A percentile compares a stretch with the other conserved stretches of the same genome.
These are phyloP conservation scores for Suillus subalutaceus DNA, from an alignment of 768 basidiomycete species.

Conservation along the genomic window DNA sequence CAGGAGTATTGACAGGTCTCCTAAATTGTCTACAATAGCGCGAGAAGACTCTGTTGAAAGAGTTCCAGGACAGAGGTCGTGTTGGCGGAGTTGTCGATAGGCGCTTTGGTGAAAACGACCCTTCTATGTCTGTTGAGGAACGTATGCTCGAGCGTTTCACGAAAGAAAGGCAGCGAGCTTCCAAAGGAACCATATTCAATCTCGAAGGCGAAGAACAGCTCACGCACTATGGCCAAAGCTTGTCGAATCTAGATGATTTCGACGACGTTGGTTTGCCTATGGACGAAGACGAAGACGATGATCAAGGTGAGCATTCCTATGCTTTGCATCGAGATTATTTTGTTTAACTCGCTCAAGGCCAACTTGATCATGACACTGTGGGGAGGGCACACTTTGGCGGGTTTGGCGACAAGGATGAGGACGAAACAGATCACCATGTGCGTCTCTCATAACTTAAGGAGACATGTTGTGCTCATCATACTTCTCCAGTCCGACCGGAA, in stretches of 20 bases:
- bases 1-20: background rate
- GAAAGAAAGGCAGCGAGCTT: constrained; percentile 78
- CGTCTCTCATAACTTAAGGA: constrained; percentile 21
- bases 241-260: constrained; percentile 85
- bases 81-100: constrained; percentile 91
- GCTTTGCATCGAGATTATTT: background rate
- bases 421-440: constrained; percentile 54
- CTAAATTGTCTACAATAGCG: constrained; percentile 4
- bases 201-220: constrained; percentile 91
- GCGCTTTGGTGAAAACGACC: constrained; percentile 95
- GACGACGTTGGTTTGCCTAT: constrained; percentile 62
- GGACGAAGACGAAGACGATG: constrained; percentile 55
- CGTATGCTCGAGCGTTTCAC: constrained; percentile 98
- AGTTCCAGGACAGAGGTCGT: constrained; percentile 78
- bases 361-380: constrained; percentile 70
- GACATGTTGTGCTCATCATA: constrained; percentile 9
- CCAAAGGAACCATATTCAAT: constrained; percentile 81
- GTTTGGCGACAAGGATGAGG: constrained; percentile 71
- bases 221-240: constrained; percentile 88
- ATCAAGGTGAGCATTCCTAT: constrained; percentile 39
- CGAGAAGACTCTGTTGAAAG: constrained; percentile 71
- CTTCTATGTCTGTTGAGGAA: constrained; percentile 91
- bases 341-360: constrained; percentile 44
- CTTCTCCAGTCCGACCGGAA: constrained; percentile 72
- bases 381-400: constrained; percentile 82